A percentile compares a stretch with the other conserved stretches of the same genome.
phyloP scores from a whole-genome alignment of 805 yeast genomes.

The Starmerella kuoi region DNA sequence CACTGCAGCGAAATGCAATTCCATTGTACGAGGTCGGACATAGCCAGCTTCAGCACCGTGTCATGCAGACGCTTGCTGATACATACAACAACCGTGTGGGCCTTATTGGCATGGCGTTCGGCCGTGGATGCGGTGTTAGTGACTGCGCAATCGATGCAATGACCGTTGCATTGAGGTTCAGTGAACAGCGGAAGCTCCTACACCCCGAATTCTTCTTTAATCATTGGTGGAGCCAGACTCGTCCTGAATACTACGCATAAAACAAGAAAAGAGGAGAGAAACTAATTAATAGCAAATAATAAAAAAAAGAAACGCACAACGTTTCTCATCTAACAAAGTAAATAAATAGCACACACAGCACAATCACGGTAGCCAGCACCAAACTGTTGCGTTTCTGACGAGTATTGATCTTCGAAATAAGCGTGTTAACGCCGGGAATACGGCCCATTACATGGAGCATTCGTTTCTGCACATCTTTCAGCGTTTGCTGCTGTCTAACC shows the following conservation, averaged over 20 bases:
- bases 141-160: slow-evolving; percentile 64
- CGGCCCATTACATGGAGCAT: slow-evolving; percentile 48
- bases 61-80: slow-evolving; percentile 28
- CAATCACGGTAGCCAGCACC: slow-evolving; percentile 63
- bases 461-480: slow-evolving; percentile 52
- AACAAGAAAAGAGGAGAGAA: too few species aligned
- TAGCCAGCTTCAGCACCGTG: slow-evolving; percentile 32
- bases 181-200: slow-evolving; percentile 25
- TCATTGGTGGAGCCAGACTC: slow-evolving; percentile 22
- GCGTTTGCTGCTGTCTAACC: slow-evolving; percentile 50
- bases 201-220: slow-evolving; percentile 26
- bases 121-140: slow-evolving; percentile 78
- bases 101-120: slow-evolving; percentile 69
- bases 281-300: neutral
- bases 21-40: slow-evolving; percentile 76
- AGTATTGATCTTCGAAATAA: slow-evolving; percentile 71
- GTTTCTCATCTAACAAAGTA: slow-evolving; percentile 36
- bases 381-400: slow-evolving; percentile 80
- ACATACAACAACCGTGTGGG: slow-evolving; percentile 36
- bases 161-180: slow-evolving; percentile 39
- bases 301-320: slow-evolving; percentile 27
- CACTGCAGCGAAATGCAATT: slow-evolving; percentile 45
- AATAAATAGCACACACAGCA: slow-evolving; percentile 57
- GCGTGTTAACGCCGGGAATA: slow-evolving; percentile 71
- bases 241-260: slow-evolving; percentile 24